These are phyloP conservation scores for Trichosporon faecale DNA, from an alignment of 1,284 basidiomycete species.

Conservation along the genomic window DNA sequence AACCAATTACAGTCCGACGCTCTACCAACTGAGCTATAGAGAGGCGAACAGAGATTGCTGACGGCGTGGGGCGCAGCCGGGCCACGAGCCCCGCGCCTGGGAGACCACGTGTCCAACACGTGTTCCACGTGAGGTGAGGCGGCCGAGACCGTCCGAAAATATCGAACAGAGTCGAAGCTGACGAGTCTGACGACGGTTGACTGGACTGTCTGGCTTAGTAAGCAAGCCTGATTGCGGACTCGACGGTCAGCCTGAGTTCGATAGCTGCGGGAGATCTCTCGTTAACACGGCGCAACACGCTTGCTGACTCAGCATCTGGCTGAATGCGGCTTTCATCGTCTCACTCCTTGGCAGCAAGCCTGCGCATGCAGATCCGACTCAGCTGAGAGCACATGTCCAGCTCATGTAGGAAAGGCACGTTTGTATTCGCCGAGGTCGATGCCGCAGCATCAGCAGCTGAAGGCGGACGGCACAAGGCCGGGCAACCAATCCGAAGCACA, in stretches of 20 bases:
- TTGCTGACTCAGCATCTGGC: background rate
- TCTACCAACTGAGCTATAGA: conserved; percentile 20
- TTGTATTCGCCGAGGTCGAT: background rate
- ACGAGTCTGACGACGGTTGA: background rate
- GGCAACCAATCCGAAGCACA: background rate
- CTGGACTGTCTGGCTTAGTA: background rate
- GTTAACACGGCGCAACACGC: background rate
- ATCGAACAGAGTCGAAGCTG: background rate
- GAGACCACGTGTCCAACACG: background rate
- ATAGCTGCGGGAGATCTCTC: background rate
- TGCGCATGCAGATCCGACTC: background rate
- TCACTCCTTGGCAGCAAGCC: background rate
- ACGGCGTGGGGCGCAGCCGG: background rate
- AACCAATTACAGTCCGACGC: conserved; percentile 17
- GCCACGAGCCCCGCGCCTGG: background rate
- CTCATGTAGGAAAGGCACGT: background rate
- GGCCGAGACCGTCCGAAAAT: background rate
- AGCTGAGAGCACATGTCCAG: background rate
- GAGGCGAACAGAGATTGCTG: background rate
- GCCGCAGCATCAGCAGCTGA: background rate
- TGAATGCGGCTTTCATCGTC: conserved; percentile 4
- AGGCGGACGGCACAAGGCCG: background rate
- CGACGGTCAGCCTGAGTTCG: background rate
- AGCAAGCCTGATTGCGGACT: background rate
- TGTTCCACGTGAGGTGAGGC: background rate